Conservation (phyloP, 768 basidiomycete genomes). For the Amyloporia xantha region DNA sequence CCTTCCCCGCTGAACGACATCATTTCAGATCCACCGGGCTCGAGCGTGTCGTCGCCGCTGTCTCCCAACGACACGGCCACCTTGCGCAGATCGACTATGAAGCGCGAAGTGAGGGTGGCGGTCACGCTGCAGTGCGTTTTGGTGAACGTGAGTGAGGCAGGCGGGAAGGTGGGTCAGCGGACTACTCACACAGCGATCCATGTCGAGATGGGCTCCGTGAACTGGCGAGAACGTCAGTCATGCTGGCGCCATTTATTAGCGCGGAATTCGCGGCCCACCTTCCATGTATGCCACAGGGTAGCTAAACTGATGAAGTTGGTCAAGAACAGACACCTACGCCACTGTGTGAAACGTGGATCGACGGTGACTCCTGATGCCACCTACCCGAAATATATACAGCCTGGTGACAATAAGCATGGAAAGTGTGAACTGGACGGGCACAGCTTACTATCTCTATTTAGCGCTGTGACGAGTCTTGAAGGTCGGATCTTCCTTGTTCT, state of each 20-base stretch:
- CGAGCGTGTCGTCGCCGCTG: background rate
- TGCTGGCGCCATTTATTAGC: no score
- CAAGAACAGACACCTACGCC: background rate
- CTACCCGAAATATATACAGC: background rate
- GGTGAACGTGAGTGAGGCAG: background rate
- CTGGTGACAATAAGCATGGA: background rate
- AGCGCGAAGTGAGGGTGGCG: background rate
- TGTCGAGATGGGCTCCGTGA: background rate
- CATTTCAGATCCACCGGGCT: background rate
- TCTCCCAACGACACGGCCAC: background rate
- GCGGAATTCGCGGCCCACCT: no score
- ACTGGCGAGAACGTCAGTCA: no score
- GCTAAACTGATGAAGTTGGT: background rate
- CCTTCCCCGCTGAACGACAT: background rate
- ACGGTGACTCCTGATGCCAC: background rate
- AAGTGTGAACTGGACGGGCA: no score
- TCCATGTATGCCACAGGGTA: background rate
- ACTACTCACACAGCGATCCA: background rate
- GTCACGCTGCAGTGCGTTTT: background rate
- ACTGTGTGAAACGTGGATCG: background rate
- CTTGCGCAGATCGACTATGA: background rate
- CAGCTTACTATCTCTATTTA: background rate
- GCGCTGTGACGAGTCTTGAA: background rate
- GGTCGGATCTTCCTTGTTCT: background rate
- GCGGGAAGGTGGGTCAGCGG: no score